Conservation (phyloP, 2,329 filamentous ascomycete species). For the Monilinia laxa region DNA sequence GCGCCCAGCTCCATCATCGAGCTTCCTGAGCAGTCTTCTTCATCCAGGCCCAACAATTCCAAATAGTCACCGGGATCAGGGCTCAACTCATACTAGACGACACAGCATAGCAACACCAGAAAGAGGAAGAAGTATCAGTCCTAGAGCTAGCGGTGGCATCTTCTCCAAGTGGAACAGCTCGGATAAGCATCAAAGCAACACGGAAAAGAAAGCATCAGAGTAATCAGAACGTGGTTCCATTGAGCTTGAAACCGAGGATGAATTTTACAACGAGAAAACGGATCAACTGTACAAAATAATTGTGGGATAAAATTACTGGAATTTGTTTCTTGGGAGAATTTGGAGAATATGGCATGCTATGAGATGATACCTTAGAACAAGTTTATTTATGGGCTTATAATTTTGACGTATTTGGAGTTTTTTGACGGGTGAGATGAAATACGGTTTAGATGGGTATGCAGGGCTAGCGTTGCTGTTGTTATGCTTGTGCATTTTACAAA, state of each 20-base stretch:
- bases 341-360: constrained; percentile 8
- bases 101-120: constrained; percentile 19
- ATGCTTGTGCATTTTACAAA: neutral
- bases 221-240: neutral
- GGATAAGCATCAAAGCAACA: constrained; percentile 12
- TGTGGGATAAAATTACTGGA: neutral
- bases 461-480: neutral
- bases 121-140: constrained; percentile 16
- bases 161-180: constrained; percentile 20
- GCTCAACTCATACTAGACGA: constrained; percentile 11
- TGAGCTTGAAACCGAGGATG: neutral
- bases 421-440: neutral
- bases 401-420: constrained; percentile 4
- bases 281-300: constrained; percentile 9
- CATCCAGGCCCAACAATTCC: constrained; percentile 40
- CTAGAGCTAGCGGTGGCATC: constrained; percentile 13
- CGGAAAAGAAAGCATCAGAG: constrained; percentile 6
- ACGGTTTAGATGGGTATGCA: neutral
- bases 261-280: neutral
- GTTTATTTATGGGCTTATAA: constrained; percentile 1
- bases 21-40: constrained; percentile 36
- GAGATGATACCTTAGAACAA: constrained; percentile 13
- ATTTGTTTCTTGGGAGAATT: neutral
- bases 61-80: constrained; percentile 31
- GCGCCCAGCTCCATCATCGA: constrained; percentile 27